These are phyloP conservation scores for Colletotrichum agaves DNA, from an alignment of 2,329 filamentous ascomycete genomes.

Conservation along the genomic window DNA sequence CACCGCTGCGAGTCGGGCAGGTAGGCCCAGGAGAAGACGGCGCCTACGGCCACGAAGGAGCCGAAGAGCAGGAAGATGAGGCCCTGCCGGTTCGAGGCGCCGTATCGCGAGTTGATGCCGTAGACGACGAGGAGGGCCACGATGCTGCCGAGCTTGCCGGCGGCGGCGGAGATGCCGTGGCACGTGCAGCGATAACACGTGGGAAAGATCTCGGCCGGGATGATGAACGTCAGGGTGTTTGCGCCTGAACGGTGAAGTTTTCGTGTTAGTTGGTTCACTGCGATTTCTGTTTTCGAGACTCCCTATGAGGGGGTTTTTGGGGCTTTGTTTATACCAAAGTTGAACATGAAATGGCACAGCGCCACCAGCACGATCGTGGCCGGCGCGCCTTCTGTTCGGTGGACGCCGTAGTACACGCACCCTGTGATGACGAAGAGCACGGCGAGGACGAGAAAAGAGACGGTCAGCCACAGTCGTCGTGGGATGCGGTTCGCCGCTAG, in stretches of 20 bases:
- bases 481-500: slow-evolving; percentile 59
- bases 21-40: slow-evolving; percentile 63
- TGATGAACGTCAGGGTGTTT: slow-evolving; percentile 71
- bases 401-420: slow-evolving; percentile 60
- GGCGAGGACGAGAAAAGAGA: slow-evolving; percentile 59
- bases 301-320: too few relatives aligned
- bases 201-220: slow-evolving; percentile 73
- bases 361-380: slow-evolving; percentile 63
- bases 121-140: slow-evolving; percentile 62
- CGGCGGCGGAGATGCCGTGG: slow-evolving; percentile 70
- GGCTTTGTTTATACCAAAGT: slow-evolving; percentile 59
- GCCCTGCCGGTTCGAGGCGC: slow-evolving; percentile 55
- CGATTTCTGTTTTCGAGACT: too few relatives aligned
- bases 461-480: slow-evolving; percentile 60
- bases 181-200: slow-evolving; percentile 72
- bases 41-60: slow-evolving; percentile 59
- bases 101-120: slow-evolving; percentile 59
- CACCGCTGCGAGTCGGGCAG: slow-evolving; percentile 59
- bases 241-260: slow-evolving; percentile 62
- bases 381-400: slow-evolving; percentile 52
- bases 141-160: slow-evolving; percentile 68
- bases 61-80: slow-evolving; percentile 63
- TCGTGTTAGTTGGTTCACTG: too few relatives aligned
- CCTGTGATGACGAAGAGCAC: slow-evolving; percentile 61
- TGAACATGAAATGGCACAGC: slow-evolving; percentile 65